Evolutionary conservation across 768 basidiomycete genomes (phyloP).

Genomic region (Chalciporus piperatus): DNA sequence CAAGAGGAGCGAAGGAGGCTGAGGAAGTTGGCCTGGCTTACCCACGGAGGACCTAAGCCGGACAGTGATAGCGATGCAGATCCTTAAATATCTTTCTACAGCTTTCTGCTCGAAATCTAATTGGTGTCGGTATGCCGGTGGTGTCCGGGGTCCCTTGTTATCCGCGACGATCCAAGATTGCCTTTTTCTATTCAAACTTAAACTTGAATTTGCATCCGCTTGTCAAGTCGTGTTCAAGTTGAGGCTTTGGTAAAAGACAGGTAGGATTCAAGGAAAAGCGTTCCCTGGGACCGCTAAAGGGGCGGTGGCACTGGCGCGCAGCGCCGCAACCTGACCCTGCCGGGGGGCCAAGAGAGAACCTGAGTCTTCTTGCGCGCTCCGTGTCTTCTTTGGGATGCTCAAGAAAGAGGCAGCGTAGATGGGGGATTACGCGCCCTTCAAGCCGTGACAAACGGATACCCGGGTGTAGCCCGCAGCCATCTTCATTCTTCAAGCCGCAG

Average conservation of each 20-base stretch:
- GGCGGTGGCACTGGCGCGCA: not conserved
- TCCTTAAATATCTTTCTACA: conserved; percentile 7
- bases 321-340: not conserved
- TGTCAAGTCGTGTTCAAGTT: not conserved
- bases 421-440: not conserved
- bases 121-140: not conserved
- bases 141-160: conserved; percentile 23
- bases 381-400: not conserved
- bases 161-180: conserved; percentile 32
- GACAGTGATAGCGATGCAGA: conserved; percentile 69
- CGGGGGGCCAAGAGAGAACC: not conserved
- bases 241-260: not conserved
- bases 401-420: not conserved
- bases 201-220: conserved; percentile 12
- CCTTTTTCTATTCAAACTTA: conserved; percentile 21
- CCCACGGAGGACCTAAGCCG: conserved; percentile 75
- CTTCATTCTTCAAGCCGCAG: not conserved
- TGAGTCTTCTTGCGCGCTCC: not conserved
- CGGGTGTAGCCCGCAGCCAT: not conserved
- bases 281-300: not conserved
- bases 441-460: not conserved
- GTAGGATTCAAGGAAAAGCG: not conserved
- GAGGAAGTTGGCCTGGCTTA: conserved; percentile 82
- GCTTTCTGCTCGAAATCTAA: too few relatives aligned
- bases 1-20: conserved; percentile 81